Conservation (phyloP, 371 early-diverging fungal genomes). For the Actinomucor elegans region DNA sequence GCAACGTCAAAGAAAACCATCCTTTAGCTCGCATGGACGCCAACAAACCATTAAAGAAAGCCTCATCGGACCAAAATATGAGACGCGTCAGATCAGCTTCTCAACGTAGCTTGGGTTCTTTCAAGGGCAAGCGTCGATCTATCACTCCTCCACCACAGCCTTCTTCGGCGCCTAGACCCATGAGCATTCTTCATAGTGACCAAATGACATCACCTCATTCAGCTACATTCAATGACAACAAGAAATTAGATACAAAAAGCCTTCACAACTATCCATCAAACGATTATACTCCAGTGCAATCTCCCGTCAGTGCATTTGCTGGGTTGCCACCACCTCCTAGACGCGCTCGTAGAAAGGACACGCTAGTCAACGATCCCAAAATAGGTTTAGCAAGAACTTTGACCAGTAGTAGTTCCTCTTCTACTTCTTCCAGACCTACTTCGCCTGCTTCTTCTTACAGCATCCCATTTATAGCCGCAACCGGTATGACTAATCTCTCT, state of each 20-base stretch:
- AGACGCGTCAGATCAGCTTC: not conserved
- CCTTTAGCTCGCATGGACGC: no score
- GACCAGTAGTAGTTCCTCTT: not conserved
- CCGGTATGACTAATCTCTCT: not conserved
- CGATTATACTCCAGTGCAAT: not conserved
- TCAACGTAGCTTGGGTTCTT: not conserved
- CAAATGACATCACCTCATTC: no score
- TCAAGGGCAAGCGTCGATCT: not conserved
- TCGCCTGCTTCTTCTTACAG: not conserved
- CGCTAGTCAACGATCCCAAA: not conserved
- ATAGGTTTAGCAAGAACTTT: not conserved
- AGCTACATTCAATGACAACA: not conserved
- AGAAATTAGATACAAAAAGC: not conserved
- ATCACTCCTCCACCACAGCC: not conserved
- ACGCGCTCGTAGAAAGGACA: not conserved
- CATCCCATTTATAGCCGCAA: not conserved
- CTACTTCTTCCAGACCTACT: not conserved
- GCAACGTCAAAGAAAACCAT: not conserved
- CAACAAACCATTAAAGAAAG: slow-evolving; percentile 2
- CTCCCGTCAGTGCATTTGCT: not conserved
- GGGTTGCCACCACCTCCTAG: slow-evolving; percentile 14
- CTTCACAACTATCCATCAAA: not conserved
- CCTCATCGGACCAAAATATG: slow-evolving; percentile 10
- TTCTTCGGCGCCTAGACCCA: slow-evolving; percentile 4
- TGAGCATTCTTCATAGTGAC: no score